Evolutionary conservation across 768 basidiomycete genomes (phyloP).

Genomic region (Tricholoma flavovirens): DNA sequence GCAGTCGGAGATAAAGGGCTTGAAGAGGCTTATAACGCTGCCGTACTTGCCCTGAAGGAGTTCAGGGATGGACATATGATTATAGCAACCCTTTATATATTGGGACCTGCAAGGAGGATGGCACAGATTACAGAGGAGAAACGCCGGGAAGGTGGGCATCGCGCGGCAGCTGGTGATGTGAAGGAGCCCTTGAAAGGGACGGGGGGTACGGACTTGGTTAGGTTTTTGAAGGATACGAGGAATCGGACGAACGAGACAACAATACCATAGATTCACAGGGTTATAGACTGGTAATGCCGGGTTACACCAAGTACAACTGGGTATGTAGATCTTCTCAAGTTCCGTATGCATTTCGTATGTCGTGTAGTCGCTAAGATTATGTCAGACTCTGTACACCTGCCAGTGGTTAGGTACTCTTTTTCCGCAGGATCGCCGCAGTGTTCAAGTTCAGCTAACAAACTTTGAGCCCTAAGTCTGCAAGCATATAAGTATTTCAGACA

Average conservation of each 20-base stretch:
- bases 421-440: too few relatives aligned
- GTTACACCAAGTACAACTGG: too few relatives aligned
- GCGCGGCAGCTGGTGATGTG: too few relatives aligned
- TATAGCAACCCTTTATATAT: constrained; percentile 72
- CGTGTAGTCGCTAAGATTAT: too few relatives aligned
- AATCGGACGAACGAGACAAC: constrained; percentile 56
- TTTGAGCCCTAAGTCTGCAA: too few relatives aligned
- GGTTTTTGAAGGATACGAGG: constrained; percentile 71
- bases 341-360: too few relatives aligned
- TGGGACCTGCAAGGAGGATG: constrained; percentile 56
- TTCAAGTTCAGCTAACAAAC: too few relatives aligned
- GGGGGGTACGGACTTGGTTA: constrained; percentile 74
- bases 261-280: neutral
- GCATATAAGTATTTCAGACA: too few relatives aligned
- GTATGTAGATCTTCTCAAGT: too few relatives aligned
- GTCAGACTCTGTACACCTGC: too few relatives aligned
- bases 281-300: too few relatives aligned
- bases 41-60: constrained; percentile 61
- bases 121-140: constrained; percentile 19
- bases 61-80: constrained; percentile 79
- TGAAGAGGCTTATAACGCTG: constrained; percentile 57
- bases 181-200: constrained; percentile 54
- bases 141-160: constrained; percentile 14
- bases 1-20: constrained; percentile 29
- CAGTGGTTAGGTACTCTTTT: too few relatives aligned